Percentiles rank a stretch among this genome's conserved stretches.
Conservation (phyloP, 371 early-diverging fungal genomes). For the Fennellomyces sp. region DNA sequence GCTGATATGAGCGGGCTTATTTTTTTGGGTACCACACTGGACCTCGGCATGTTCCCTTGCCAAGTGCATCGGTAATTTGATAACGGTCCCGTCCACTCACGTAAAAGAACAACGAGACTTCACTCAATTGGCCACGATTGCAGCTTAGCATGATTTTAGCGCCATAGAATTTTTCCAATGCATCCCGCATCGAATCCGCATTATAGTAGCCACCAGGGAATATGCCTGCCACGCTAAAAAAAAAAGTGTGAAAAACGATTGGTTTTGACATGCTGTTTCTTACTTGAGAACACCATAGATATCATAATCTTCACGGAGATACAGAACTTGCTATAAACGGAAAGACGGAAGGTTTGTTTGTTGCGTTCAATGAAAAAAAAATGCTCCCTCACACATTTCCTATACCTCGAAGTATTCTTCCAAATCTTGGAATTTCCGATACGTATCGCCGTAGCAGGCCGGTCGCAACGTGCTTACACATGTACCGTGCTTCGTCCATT, state of each 20-base stretch:
- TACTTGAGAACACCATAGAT: constrained; percentile 49
- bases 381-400: background rate
- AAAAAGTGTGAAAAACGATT: background rate
- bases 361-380: background rate
- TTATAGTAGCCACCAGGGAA: constrained; percentile 43
- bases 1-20: constrained; percentile 16
- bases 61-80: constrained; percentile 31
- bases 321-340: constrained; percentile 33
- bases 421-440: constrained; percentile 45
- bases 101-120: constrained; percentile 44
- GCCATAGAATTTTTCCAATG: constrained; percentile 30
- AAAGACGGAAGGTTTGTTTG: background rate
- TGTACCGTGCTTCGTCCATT: constrained; percentile 62
- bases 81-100: constrained; percentile 42
- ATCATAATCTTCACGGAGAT: constrained; percentile 45
- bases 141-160: constrained; percentile 38
- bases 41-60: constrained; percentile 33
- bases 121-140: constrained; percentile 26
- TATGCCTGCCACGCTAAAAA: constrained; percentile 39
- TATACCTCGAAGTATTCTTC: constrained; percentile 49
- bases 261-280: too few relatives aligned
- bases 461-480: constrained; percentile 54
- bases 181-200: constrained; percentile 31
- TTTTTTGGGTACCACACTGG: constrained; percentile 44
- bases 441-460: constrained; percentile 38